phyloP scores from a whole-genome alignment of 345 rosid genomes.

The Gossypium sturtianum region DNA sequence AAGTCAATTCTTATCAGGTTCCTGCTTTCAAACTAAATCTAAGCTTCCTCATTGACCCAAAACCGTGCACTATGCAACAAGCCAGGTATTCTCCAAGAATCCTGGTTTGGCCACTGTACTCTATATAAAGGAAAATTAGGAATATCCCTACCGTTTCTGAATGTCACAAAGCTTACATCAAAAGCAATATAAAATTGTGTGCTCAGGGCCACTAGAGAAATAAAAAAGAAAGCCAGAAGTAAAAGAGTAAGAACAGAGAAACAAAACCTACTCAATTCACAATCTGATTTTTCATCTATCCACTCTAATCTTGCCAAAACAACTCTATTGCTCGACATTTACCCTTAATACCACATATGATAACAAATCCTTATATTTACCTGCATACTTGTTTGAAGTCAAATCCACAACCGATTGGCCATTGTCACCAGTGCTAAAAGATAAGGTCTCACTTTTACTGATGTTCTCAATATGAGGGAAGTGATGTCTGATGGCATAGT shows the following conservation, averaged over 20 bases:
- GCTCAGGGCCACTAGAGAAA: background rate
- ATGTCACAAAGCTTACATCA: background rate
- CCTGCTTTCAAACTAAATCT: background rate
- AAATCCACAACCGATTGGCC: constrained; percentile 81
- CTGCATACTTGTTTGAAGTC: constrained; percentile 96
- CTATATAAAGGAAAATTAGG: background rate
- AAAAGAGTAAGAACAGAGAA: background rate
- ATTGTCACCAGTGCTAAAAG: constrained; percentile 75
- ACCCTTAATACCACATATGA: background rate
- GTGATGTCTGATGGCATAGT: constrained; percentile 88
- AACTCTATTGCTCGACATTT: background rate
- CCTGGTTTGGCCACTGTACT: background rate
- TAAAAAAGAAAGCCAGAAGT: background rate
- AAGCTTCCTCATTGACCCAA: background rate
- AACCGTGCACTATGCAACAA: background rate
- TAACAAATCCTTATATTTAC: constrained; percentile 28
- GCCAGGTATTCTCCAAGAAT: background rate
- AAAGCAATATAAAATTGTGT: background rate
- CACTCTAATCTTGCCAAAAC: constrained; percentile 1
- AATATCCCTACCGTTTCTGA: background rate
- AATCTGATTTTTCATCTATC: background rate
- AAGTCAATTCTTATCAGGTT: background rate
- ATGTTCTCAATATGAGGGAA: constrained; percentile 82
- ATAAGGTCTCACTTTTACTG: constrained; percentile 72
- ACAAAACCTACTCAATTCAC: background rate